Percentiles rank a stretch among this genome's conserved stretches.
Evolutionary conservation across 139 green algal species (phyloP).

Genomic region (Medakamo hakoo): DNA sequence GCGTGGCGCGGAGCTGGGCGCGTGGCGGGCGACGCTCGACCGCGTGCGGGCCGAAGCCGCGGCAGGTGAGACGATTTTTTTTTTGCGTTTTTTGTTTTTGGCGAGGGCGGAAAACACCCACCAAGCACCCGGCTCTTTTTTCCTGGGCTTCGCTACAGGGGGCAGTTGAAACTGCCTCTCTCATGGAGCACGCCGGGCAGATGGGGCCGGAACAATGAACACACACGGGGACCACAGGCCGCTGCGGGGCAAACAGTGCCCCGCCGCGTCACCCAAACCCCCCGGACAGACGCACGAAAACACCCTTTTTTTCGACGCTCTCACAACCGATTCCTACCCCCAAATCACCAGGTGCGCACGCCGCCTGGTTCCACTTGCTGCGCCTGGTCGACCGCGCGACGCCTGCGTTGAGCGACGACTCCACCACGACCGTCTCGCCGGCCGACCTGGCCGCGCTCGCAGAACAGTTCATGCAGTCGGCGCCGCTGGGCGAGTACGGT

Average conservation of each 20-base stretch:
- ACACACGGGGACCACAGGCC: background rate
- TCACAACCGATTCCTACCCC: background rate
- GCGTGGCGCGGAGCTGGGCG: conserved; percentile 73
- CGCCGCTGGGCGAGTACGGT: conserved; percentile 70
- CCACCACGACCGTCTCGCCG: background rate
- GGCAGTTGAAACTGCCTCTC: too few species aligned
- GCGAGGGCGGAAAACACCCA: background rate
- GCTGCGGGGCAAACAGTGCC: background rate
- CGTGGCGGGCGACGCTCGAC: conserved; percentile 58
- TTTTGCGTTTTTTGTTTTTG: background rate
- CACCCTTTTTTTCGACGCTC: background rate
- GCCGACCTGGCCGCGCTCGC: conserved; percentile 25
- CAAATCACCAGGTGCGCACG: conserved; percentile 21
- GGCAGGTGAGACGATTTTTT: conserved; percentile 8
- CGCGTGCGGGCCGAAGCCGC: conserved; percentile 26
- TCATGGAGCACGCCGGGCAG: too few species aligned
- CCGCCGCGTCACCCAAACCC: background rate
- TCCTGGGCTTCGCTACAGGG: too few species aligned
- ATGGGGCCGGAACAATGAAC: background rate
- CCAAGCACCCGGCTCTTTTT: background rate
- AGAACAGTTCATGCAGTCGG: conserved; percentile 77
- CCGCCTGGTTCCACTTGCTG: conserved; percentile 85
- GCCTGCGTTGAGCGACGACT: background rate
- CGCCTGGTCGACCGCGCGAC: conserved; percentile 16
- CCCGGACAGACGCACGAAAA: background rate